These are phyloP conservation scores for Geotrichum australiense DNA, from an alignment of 1,139 yeast genomes.

Conservation along the genomic window DNA sequence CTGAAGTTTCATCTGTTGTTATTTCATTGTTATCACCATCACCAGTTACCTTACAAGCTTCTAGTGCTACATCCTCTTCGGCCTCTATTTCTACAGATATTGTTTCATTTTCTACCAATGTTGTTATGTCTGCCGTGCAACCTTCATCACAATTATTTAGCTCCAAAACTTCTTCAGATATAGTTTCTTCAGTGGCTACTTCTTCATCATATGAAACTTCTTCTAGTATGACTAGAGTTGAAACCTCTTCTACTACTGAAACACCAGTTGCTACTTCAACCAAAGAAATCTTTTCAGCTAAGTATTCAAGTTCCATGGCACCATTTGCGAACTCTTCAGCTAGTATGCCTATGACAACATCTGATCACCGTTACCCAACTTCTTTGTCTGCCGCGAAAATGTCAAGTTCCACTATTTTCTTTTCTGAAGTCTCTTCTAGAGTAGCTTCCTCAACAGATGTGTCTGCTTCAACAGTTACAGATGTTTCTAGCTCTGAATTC, in stretches of 20 bases:
- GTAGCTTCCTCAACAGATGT: constrained; percentile 1
- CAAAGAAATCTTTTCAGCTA: too few species aligned
- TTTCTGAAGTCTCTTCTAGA: constrained; percentile 4
- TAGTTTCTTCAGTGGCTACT: too few species aligned
- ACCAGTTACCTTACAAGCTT: neutral
- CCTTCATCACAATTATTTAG: too few species aligned
- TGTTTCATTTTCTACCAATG: neutral
- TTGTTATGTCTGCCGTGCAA: neutral
- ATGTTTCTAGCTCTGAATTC: neutral
- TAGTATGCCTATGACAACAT: neutral
- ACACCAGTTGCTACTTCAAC: too few species aligned
- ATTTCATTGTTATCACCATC: too few species aligned
- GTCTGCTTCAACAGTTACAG: neutral
- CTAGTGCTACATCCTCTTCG: constrained; percentile 2
- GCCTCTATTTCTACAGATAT: neutral
- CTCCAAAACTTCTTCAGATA: too few species aligned
- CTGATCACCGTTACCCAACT: too few species aligned
- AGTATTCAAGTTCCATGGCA: too few species aligned
- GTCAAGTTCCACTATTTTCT: constrained; percentile 5
- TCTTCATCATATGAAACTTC: neutral
- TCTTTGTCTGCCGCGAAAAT: too few species aligned
- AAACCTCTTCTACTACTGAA: too few species aligned
- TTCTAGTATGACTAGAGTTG: too few species aligned
- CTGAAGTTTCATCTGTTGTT: neutral
- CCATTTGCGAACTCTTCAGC: too few species aligned